phyloP scores from a whole-genome alignment of 2,329 filamentous ascomycete genomes.

The Botrytis galanthina region DNA sequence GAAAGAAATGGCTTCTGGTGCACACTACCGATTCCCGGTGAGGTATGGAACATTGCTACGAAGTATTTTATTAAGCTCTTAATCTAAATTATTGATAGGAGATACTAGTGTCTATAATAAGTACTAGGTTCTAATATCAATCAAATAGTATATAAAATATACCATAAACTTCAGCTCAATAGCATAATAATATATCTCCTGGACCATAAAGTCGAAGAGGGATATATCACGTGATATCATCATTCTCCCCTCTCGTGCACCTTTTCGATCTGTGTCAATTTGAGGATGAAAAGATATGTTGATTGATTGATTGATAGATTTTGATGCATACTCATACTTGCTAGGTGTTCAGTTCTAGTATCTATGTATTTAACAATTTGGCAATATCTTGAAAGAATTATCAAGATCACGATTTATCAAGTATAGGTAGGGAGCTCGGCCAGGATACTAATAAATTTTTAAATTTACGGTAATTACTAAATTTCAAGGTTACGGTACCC shows the following conservation, averaged over 20 bases:
- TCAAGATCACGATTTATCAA: not conserved
- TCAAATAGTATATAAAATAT: not conserved
- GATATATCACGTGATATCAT: not conserved
- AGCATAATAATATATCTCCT: not conserved
- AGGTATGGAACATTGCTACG: not conserved
- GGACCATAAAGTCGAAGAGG: not conserved
- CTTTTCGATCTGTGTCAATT: not conserved
- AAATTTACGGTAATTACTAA: too few relatives aligned
- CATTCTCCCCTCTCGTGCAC: not conserved
- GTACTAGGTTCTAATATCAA: accelerated
- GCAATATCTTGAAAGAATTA: not conserved
- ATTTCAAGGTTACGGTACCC: not conserved
- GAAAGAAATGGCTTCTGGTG: not conserved
- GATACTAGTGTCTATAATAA: too few relatives aligned
- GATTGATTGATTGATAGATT: too few relatives aligned
- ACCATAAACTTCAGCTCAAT: accelerated
- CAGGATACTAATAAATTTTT: too few relatives aligned
- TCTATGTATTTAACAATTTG: not conserved
- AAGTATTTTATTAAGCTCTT: not conserved
- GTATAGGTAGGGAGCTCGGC: too few relatives aligned
- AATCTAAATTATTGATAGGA: not conserved
- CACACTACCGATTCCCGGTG: not conserved
- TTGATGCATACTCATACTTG: not conserved
- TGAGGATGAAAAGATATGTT: too few relatives aligned
- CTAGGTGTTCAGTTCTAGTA: not conserved